These are phyloP conservation scores for Barnettozyma pratensis DNA, from an alignment of 805 yeast species.

Conservation along the genomic window DNA sequence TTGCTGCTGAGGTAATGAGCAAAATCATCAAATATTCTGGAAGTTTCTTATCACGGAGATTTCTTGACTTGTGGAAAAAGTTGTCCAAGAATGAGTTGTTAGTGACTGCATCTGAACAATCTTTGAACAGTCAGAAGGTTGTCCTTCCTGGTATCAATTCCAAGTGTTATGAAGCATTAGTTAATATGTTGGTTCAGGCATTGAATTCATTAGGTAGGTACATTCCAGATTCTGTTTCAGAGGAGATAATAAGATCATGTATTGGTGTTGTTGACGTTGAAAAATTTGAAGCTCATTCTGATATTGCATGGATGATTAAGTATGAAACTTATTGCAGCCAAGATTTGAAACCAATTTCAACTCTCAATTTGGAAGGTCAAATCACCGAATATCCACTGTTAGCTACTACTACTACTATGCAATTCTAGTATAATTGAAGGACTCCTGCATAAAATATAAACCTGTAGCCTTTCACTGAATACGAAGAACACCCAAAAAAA, in stretches of 20 bases:
- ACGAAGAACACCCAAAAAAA: too few species aligned
- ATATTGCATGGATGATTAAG: conserved; percentile 23
- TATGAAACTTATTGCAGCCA: conserved; percentile 5
- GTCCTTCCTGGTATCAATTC: conserved; percentile 21
- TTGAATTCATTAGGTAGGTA: conserved; percentile 18
- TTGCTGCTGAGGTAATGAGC: conserved; percentile 25
- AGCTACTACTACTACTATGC: too few species aligned
- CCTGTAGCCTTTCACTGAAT: too few species aligned
- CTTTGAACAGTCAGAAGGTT: conserved; percentile 6
- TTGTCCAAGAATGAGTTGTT: conserved; percentile 14
- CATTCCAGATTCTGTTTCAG: conserved; percentile 19
- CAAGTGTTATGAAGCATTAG: conserved; percentile 16
- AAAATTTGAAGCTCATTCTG: conserved; percentile 18
- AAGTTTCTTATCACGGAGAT: conserved; percentile 41
- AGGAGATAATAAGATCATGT: conserved; percentile 18
- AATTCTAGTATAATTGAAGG: not conserved
- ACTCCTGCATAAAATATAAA: not conserved
- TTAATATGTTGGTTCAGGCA: conserved; percentile 18
- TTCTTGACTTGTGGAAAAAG: conserved; percentile 40
- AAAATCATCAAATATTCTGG: conserved; percentile 34
- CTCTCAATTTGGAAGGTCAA: not conserved
- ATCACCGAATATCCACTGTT: not conserved
- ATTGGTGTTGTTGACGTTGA: conserved; percentile 16
- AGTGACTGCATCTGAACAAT: conserved; percentile 9
- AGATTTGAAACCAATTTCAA: not conserved